phyloP scores from a whole-genome alignment of 352 stramenopile genomes.

The Phytophthora tubulina region DNA sequence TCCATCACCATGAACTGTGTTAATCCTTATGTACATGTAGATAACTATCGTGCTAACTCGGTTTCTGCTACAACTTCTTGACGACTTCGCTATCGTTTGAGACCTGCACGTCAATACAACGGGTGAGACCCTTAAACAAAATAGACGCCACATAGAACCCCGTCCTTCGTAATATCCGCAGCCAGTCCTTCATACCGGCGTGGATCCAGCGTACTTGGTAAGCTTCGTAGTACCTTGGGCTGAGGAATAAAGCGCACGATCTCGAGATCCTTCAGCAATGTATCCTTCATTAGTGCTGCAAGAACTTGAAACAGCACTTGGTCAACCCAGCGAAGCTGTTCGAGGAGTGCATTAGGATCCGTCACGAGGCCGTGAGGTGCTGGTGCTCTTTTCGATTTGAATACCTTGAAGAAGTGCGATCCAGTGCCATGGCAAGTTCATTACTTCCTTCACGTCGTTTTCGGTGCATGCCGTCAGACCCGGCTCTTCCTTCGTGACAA shows the following conservation, averaged over 20 bases:
- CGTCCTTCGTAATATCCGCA: background rate
- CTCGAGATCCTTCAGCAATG: constrained; percentile 21
- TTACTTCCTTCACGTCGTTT: background rate
- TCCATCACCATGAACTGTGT: no score
- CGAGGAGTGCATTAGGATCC: background rate
- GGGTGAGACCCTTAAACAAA: background rate
- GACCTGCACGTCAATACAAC: background rate
- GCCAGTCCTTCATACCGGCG: background rate
- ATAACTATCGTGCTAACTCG: no score
- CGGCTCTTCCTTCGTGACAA: constrained; percentile 5
- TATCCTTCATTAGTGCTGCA: constrained; percentile 9
- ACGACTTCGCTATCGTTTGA: no score
- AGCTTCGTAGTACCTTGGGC: background rate
- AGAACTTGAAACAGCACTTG: constrained; percentile 1
- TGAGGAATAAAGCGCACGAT: constrained; percentile 21
- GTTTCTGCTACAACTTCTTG: no score
- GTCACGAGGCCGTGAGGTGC: background rate
- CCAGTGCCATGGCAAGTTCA: constrained; percentile 4
- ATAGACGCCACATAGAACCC: background rate
- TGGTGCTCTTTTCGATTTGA: background rate
- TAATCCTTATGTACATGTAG: no score
- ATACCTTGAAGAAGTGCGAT: background rate
- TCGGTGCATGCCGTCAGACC: background rate
- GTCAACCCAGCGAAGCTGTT: constrained; percentile 3
- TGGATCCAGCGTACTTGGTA: no score